Evolutionary conservation across 2,329 filamentous ascomycete species (phyloP), one percentile per base, ranked within the genome.

Genomic region (Diaporthe citriasiana): DNA sequence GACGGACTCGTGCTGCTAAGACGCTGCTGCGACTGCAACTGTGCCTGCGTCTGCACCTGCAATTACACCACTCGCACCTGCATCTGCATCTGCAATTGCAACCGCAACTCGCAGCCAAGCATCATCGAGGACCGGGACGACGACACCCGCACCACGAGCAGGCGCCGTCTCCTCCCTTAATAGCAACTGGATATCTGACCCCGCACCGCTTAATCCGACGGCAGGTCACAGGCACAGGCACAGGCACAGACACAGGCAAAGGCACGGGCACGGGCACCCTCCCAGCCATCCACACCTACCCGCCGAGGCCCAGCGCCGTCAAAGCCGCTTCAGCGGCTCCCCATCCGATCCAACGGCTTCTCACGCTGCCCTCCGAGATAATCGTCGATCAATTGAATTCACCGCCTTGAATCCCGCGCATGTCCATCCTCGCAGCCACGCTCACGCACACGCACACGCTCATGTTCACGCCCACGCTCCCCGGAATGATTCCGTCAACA

Each of bases 281-380:
- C 22, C 70, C 53, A 71, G 33, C 53, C 71, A 33, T 30, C 40
- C 42, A 33, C 15, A 45, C 38, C 47, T 30, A 57, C 71, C 45
- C 50, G 71, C 74, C 74, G 71, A 71, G 59, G 71, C 74, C 50
- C 53, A 71, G 56, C 35, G 73, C 74, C 75, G 76, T 78, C 83
- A 85, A 84, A 83, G 85, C 86, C 85, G 83, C 86, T 79, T 79
- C 82, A 81, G 82, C 86, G 84, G 85, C 82, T 77, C 76, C 78
- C 71, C 65, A 72, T 77, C 83, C 80, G 80, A 83, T 83, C 84
- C 85, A 82, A 88, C 86, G 87, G 86, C 85, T 87, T 83, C 87
- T 77, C 82, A 84, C 83, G 81, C 83, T 78, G 77, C 79, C 74
- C 59, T 78, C 74, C 68, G 78, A 78, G 73, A 70, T 68, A 74